A percentile compares a stretch with the other conserved stretches of the same genome.
These are phyloP conservation scores for Aspergillus texensis DNA, from an alignment of 2,329 filamentous ascomycete species.

Conservation along the genomic window DNA sequence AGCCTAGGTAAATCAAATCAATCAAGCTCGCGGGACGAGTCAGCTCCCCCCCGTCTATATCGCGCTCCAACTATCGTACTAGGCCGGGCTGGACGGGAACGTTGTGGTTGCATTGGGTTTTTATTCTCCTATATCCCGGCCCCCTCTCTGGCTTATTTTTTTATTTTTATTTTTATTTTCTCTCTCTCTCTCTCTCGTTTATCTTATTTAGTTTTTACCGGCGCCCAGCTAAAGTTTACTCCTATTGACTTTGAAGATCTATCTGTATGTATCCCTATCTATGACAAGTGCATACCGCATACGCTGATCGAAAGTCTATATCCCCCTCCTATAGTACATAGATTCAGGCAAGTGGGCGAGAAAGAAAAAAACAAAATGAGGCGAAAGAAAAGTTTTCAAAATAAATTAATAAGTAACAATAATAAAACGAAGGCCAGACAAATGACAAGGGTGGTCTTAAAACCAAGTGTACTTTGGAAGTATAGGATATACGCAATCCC, in stretches of 20 bases:
- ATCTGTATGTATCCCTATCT: too few relatives aligned
- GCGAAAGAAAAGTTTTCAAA: too few relatives aligned
- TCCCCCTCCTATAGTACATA: too few relatives aligned
- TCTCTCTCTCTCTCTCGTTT: too few relatives aligned
- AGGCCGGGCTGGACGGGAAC: not conserved
- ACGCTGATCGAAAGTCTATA: too few relatives aligned
- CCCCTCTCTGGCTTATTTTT: not conserved
- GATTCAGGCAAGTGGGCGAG: too few relatives aligned
- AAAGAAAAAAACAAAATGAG: too few relatives aligned
- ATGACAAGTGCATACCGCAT: too few relatives aligned
- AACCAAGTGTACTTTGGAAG: not conserved
- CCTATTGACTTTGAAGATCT: too few relatives aligned
- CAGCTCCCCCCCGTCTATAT: not conserved
- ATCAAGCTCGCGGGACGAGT: not conserved
- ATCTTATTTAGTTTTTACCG: not conserved
- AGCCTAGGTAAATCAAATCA: not conserved
- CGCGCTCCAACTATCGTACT: not conserved
- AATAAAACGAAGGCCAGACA: not conserved
- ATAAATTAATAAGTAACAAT: not conserved
- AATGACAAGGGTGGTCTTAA: not conserved
- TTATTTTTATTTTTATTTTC: not conserved
- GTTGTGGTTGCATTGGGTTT: not conserved
- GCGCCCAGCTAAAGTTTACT: not conserved
- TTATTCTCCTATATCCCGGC: not conserved
- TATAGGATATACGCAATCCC: not conserved